Evolutionary conservation across 2,329 filamentous ascomycete species (phyloP).

Genomic region (Epichloe sylvatica): DNA sequence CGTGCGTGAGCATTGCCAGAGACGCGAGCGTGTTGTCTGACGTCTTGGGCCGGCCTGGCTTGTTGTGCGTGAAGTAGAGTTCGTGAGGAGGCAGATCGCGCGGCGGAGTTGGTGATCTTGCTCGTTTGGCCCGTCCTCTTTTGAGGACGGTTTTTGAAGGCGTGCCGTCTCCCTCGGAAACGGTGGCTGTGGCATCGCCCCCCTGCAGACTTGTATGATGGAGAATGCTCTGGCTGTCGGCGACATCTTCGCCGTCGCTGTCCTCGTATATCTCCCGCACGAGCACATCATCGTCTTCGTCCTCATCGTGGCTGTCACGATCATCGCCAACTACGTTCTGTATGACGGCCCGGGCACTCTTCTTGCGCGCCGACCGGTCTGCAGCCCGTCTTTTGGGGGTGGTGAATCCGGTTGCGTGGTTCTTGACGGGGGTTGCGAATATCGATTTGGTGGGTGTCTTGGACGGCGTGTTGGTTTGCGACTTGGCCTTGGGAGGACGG

Average conservation of each 20-base stretch:
- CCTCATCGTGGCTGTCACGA: slow-evolving; percentile 55
- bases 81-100: slow-evolving; percentile 75
- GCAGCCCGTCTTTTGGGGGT: slow-evolving; percentile 58
- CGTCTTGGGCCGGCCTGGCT: slow-evolving; percentile 65
- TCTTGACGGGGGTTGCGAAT: slow-evolving; percentile 29
- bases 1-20: slow-evolving; percentile 67
- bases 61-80: slow-evolving; percentile 86
- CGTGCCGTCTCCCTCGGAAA: slow-evolving; percentile 19
- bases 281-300: slow-evolving; percentile 15
- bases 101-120: slow-evolving; percentile 63
- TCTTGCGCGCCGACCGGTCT: slow-evolving; percentile 74
- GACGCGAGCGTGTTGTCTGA: slow-evolving; percentile 73
- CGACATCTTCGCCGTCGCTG: slow-evolving; percentile 62
- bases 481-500: slow-evolving; percentile 16
- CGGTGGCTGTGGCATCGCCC: slow-evolving; percentile 10
- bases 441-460: slow-evolving; percentile 13
- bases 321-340: slow-evolving; percentile 54
- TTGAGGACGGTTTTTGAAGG: slow-evolving; percentile 25
- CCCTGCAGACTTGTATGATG: slow-evolving; percentile 23
- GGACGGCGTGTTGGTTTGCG: slow-evolving; percentile 18
- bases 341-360: slow-evolving; percentile 66
- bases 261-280: slow-evolving; percentile 27
- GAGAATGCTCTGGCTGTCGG: slow-evolving; percentile 30
- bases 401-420: slow-evolving; percentile 19
- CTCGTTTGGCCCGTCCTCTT: slow-evolving; percentile 13